Percentiles rank a stretch among this genome's conserved stretches.
Conservation (phyloP, 2,329 filamentous ascomycete species). For the Fonsecaea multimorphosa region DNA sequence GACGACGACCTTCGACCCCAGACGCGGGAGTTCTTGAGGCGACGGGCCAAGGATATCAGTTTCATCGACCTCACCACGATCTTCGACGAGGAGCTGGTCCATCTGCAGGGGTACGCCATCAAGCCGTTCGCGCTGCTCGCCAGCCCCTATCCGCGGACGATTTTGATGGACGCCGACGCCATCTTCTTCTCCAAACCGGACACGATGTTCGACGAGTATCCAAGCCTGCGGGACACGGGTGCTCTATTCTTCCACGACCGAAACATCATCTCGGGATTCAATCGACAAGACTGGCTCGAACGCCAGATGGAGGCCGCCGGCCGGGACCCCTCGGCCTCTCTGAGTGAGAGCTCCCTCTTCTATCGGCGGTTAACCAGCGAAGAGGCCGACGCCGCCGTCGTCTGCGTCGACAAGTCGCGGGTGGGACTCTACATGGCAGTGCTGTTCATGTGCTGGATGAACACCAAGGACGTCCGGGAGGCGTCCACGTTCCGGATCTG, state of each 20-base stretch:
- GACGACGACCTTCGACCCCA: constrained; percentile 26
- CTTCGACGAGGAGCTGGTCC: constrained; percentile 16
- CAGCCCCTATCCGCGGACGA: constrained; percentile 28
- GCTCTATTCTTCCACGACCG: constrained; percentile 37
- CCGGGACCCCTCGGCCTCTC: constrained; percentile 44
- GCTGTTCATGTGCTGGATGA: constrained; percentile 55
- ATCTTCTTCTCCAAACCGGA: constrained; percentile 34
- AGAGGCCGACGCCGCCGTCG: constrained; percentile 52
- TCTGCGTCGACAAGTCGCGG: constrained; percentile 52
- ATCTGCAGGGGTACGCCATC: constrained; percentile 32
- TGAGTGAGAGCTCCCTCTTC: constrained; percentile 45
- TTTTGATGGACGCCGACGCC: constrained; percentile 35
- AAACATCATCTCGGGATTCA: constrained; percentile 13
- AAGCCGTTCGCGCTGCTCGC: constrained; percentile 38
- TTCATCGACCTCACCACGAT: constrained; percentile 27
- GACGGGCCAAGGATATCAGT: constrained; percentile 13
- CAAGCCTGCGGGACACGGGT: constrained; percentile 28
- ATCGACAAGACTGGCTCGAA: constrained; percentile 31
- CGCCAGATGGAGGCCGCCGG: constrained; percentile 41
- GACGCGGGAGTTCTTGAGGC: constrained; percentile 10
- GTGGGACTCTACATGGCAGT: constrained; percentile 49
- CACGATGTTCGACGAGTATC: constrained; percentile 24
- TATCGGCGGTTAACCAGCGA: constrained; percentile 52
- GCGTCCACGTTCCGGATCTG: constrained; percentile 51
- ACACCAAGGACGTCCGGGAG: constrained; percentile 49